phyloP scores from a whole-genome alignment of 805 yeast genomes.

The Suhomyces xylopsoci region DNA sequence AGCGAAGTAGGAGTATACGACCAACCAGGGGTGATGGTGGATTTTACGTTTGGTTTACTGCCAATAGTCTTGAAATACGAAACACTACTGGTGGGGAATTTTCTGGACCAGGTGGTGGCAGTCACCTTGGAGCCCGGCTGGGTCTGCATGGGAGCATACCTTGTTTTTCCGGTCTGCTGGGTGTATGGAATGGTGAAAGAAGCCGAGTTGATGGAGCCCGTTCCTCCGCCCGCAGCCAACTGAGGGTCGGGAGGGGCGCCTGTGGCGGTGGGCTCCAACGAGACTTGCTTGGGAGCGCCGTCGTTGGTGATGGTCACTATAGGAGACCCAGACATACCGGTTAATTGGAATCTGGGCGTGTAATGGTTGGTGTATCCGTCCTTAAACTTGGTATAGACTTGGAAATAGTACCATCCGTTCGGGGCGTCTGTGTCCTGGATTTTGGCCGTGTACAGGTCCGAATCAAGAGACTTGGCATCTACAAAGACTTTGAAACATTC shows the following conservation, averaged over 20 bases:
- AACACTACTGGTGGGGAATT: slow-evolving; percentile 65
- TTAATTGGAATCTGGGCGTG: slow-evolving; percentile 59
- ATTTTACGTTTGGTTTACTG: slow-evolving; percentile 41
- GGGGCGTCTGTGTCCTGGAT: slow-evolving; percentile 47
- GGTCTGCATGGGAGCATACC: slow-evolving; percentile 90
- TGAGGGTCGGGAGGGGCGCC: slow-evolving; percentile 43
- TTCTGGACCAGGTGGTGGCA: slow-evolving; percentile 59
- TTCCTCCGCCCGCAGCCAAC: slow-evolving; percentile 15
- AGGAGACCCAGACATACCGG: slow-evolving; percentile 72
- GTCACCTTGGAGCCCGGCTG: slow-evolving; percentile 79
- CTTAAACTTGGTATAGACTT: slow-evolving; percentile 50
- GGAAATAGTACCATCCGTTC: slow-evolving; percentile 71
- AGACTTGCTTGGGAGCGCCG: slow-evolving; percentile 3
- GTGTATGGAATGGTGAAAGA: slow-evolving; percentile 73
- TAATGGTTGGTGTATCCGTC: slow-evolving; percentile 55
- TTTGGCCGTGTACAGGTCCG: slow-evolving; percentile 37
- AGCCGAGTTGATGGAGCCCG: slow-evolving; percentile 23
- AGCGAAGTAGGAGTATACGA: slow-evolving; percentile 61
- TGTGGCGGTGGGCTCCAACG: slow-evolving; percentile 29
- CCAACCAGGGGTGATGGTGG: slow-evolving; percentile 89
- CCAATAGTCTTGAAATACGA: slow-evolving; percentile 48
- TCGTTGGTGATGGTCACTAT: slow-evolving; percentile 5
- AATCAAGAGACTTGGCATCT: slow-evolving; percentile 12
- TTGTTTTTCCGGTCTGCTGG: slow-evolving; percentile 69
- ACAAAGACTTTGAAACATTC: slow-evolving; percentile 34